Evolutionary conservation across 345 rosid species (phyloP).

Genomic region (Linum trigynum): DNA sequence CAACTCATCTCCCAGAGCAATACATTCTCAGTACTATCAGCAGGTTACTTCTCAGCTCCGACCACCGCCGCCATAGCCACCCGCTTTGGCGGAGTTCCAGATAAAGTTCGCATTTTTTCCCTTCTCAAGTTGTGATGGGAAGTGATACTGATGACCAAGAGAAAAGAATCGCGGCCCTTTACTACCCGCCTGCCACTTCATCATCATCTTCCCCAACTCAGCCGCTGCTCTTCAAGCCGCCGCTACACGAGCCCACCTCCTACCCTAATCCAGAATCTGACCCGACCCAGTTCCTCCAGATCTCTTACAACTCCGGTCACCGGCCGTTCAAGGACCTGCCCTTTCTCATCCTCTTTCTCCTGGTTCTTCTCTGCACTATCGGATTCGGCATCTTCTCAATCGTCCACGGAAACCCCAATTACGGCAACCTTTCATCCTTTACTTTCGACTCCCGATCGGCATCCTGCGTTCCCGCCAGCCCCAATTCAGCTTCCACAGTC

Average conservation of each 20-base stretch:
- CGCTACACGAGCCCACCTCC: too few relatives aligned
- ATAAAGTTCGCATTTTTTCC: background rate
- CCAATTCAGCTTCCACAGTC: background rate
- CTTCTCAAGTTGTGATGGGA: constrained; percentile 29
- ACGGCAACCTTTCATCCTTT: constrained; percentile 28
- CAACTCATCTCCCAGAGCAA: too few relatives aligned
- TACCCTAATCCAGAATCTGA: too few relatives aligned
- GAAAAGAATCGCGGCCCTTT: constrained; percentile 15
- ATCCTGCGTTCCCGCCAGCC: constrained; percentile 24
- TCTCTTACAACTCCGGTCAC: constrained; percentile 26
- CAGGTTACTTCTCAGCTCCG: background rate
- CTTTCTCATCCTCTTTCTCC: constrained; percentile 56
- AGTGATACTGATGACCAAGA: constrained; percentile 36
- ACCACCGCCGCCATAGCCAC: too few relatives aligned
- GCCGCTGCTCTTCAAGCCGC: constrained; percentile 18
- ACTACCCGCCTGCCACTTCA: constrained; percentile 10
- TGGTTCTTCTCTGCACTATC: constrained; percentile 54
- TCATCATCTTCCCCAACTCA: constrained; percentile 37
- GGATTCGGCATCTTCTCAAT: constrained; percentile 68
- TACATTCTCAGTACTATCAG: too few relatives aligned
- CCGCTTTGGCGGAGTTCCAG: too few relatives aligned
- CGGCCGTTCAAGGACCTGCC: constrained; percentile 71
- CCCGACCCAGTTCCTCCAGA: too few relatives aligned
- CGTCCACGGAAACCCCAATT: constrained; percentile 46
- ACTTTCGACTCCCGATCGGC: too few relatives aligned